phyloP scores from a whole-genome alignment of 2,329 filamentous ascomycete genomes.

The Pseudogymnoascus sp. region DNA sequence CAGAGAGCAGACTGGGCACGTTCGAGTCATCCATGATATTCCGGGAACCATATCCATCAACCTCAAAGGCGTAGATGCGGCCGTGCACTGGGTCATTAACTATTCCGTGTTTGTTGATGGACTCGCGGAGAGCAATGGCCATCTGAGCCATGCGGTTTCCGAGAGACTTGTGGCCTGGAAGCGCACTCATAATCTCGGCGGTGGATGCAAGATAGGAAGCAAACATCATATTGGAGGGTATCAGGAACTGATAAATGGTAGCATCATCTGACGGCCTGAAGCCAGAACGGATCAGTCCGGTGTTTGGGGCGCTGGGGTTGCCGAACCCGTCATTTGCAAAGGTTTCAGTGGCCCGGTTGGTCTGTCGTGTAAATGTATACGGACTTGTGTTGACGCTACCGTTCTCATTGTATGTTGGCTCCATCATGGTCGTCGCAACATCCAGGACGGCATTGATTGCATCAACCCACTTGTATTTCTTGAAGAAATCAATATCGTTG shows the following conservation, averaged over 20 bases:
- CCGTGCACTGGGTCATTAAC: slow-evolving; percentile 55
- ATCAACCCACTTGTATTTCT: slow-evolving; percentile 62
- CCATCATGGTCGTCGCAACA: slow-evolving; percentile 62
- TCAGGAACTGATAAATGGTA: slow-evolving; percentile 72
- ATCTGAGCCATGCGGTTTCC: slow-evolving; percentile 49
- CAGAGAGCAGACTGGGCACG: slow-evolving; percentile 57
- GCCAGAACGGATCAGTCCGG: slow-evolving; percentile 75
- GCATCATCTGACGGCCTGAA: slow-evolving; percentile 89
- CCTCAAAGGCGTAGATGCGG: slow-evolving; percentile 68
- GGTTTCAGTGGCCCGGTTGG: slow-evolving; percentile 71
- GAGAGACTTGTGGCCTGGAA: slow-evolving; percentile 43
- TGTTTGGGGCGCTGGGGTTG: slow-evolving; percentile 66
- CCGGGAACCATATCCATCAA: slow-evolving; percentile 59
- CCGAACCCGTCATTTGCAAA: slow-evolving; percentile 69
- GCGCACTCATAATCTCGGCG: slow-evolving; percentile 43
- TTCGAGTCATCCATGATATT: slow-evolving; percentile 66
- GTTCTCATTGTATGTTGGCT: slow-evolving; percentile 62
- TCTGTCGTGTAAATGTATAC: slow-evolving; percentile 72
- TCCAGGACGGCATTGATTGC: slow-evolving; percentile 64
- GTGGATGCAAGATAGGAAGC: slow-evolving; percentile 51
- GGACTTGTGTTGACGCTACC: slow-evolving; percentile 47
- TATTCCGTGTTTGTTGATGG: slow-evolving; percentile 64
- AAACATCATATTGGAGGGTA: slow-evolving; percentile 86
- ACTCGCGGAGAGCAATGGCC: slow-evolving; percentile 55
- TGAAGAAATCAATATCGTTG: slow-evolving; percentile 64